Evolutionary conservation across 108 stramenopile species (phyloP).

Genomic region (Cylindrotheca fusiformis): DNA sequence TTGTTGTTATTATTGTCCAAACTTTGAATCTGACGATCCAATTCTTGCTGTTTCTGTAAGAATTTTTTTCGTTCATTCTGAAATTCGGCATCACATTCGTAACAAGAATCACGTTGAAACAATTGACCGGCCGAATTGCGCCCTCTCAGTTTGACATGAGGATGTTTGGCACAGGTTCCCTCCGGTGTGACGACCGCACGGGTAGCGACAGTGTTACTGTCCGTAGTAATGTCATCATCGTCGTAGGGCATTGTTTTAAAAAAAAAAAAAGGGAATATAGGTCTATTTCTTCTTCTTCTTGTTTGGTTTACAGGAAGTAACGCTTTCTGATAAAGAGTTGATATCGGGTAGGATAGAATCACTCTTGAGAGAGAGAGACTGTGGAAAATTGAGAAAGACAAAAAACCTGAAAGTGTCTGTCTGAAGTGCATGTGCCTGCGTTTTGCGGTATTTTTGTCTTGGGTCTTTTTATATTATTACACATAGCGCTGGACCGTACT

Average conservation of each 20-base stretch:
- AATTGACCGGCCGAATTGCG: constrained; percentile 16
- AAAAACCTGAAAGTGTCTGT: too few relatives aligned
- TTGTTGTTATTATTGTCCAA: constrained; percentile 11
- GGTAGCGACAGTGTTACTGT: constrained; percentile 18
- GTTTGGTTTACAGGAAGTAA: too few relatives aligned
- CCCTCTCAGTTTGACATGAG: constrained; percentile 21
- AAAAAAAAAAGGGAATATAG: too few relatives aligned
- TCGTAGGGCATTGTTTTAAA: background rate
- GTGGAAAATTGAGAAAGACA: too few relatives aligned
- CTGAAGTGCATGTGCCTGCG: too few relatives aligned
- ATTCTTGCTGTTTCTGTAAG: constrained; percentile 14
- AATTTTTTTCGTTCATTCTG: constrained; percentile 1
- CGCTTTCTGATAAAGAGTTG: too few relatives aligned
- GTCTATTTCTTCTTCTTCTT: too few relatives aligned
- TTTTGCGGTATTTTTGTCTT: too few relatives aligned
- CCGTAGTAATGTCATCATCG: constrained; percentile 11
- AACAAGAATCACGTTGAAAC: constrained; percentile 31
- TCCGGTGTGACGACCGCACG: constrained; percentile 28
- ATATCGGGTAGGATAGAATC: too few relatives aligned
- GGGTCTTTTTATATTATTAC: too few relatives aligned
- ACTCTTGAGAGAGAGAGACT: too few relatives aligned
- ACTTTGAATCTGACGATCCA: constrained; percentile 31
- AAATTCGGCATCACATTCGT: constrained; percentile 27
- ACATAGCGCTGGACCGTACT: too few relatives aligned
- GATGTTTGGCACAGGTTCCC: constrained; percentile 30